Evolutionary conservation across 768 basidiomycete species (phyloP).

Genomic region (Candolleomyces eurysporus): DNA sequence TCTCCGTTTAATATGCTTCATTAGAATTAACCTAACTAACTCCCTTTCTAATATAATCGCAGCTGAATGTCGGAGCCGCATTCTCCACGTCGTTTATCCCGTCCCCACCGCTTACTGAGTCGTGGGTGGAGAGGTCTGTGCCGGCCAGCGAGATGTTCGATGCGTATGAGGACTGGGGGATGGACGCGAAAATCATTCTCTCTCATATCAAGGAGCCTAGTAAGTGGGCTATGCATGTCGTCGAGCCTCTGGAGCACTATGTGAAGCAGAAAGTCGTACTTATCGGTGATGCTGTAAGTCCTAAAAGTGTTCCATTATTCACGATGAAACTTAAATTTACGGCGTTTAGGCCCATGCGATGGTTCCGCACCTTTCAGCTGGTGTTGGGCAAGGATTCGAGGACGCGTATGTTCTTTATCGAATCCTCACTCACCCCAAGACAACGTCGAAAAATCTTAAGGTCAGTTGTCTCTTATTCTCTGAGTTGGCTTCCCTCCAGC

Average conservation of each 20-base stretch:
- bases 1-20: background rate
- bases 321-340: background rate
- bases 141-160: slow-evolving; percentile 42
- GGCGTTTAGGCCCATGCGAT: slow-evolving; percentile 51
- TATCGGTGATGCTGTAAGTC: slow-evolving; percentile 51
- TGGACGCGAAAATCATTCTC: slow-evolving; percentile 39
- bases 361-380: slow-evolving; percentile 57
- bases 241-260: slow-evolving; percentile 43
- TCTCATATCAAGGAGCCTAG: slow-evolving; percentile 41
- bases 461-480: slow-evolving; percentile 22
- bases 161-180: slow-evolving; percentile 44
- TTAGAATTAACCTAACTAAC: background rate
- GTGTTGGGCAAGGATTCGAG: slow-evolving; percentile 60
- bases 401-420: slow-evolving; percentile 48
- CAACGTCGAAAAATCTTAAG: slow-evolving; percentile 36
- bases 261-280: slow-evolving; percentile 46
- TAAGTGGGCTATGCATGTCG: slow-evolving; percentile 52
- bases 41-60: background rate
- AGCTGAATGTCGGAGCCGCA: slow-evolving; percentile 47
- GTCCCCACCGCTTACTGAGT: slow-evolving; percentile 11
- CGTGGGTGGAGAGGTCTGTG: slow-evolving; percentile 41
- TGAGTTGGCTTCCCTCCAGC: background rate
- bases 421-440: slow-evolving; percentile 43
- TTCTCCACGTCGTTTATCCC: slow-evolving; percentile 7
- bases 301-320: background rate